phyloP scores from a whole-genome alignment of 176 grass and related monocot species.

The Otatea glauca region DNA sequence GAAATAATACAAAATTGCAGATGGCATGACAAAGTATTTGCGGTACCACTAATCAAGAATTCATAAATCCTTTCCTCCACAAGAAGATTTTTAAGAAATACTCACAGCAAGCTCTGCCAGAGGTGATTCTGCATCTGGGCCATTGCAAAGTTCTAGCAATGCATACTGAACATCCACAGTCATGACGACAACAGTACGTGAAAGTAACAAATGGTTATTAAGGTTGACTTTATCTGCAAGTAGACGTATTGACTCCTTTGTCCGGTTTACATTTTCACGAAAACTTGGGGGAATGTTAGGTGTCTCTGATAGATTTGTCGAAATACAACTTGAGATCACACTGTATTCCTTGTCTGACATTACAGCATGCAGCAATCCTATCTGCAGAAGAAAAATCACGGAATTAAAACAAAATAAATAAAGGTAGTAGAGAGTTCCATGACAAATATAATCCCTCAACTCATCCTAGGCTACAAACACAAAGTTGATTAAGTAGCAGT shows the following conservation, averaged over 20 bases:
- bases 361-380: constrained; percentile 80
- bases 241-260: constrained; percentile 87
- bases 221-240: constrained; percentile 96
- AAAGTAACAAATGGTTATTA: constrained; percentile 77
- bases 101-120: constrained; percentile 85
- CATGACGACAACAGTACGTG: constrained; percentile 72
- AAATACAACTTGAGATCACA: constrained; percentile 87
- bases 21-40: constrained; percentile 29
- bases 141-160: constrained; percentile 80
- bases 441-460: not conserved
- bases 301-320: constrained; percentile 79
- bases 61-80: not conserved
- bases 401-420: constrained; percentile 16
- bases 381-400: constrained; percentile 52
- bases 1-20: constrained; percentile 3
- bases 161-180: constrained; percentile 81
- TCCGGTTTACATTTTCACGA: constrained; percentile 71
- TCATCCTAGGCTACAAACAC: constrained; percentile 23
- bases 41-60: not conserved
- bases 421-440: not conserved
- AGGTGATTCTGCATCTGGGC: constrained; percentile 78
- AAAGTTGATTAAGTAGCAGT: constrained; percentile 19
- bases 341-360: constrained; percentile 98
- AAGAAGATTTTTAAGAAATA: constrained; percentile 34
- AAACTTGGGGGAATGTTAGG: constrained; percentile 94